phyloP scores from a whole-genome alignment of 2,329 filamentous ascomycete genomes.

The Aspergillus sp. region DNA sequence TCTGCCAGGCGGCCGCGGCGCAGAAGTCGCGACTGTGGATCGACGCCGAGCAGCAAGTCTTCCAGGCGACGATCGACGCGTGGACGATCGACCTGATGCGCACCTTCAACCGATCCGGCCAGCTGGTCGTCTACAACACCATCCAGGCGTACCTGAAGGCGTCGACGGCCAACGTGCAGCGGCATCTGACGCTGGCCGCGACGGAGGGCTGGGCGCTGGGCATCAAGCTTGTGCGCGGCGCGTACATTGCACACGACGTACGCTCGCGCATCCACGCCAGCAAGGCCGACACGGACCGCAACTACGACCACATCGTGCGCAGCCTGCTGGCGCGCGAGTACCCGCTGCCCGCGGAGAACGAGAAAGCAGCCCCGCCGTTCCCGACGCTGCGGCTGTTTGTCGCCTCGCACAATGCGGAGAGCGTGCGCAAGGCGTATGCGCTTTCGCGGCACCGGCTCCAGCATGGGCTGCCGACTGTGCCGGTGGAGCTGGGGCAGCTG shows the following conservation, averaged over 20 bases:
- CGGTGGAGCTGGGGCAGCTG: conserved; percentile 67
- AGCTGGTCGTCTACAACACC: conserved; percentile 42
- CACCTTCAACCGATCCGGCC: conserved; percentile 37
- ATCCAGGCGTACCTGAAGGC: conserved; percentile 49
- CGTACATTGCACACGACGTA: conserved; percentile 45
- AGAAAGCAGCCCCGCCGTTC: conserved; percentile 8
- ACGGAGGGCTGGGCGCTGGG: conserved; percentile 42
- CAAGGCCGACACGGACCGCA: conserved; percentile 38
- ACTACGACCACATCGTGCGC: conserved; percentile 52
- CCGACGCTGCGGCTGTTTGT: conserved; percentile 47
- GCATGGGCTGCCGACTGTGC: conserved; percentile 35
- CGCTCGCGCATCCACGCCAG: conserved; percentile 37
- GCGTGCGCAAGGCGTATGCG: conserved; percentile 46
- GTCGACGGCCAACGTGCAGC: conserved; percentile 35
- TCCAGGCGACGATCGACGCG: conserved; percentile 45
- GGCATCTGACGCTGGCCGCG: conserved; percentile 38
- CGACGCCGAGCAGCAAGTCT: conserved; percentile 48
- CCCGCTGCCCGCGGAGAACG: conserved; percentile 22
- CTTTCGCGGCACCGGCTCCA: conserved; percentile 37
- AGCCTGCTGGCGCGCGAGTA: conserved; percentile 46
- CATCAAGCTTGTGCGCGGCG: conserved; percentile 48
- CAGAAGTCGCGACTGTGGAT: conserved; percentile 44
- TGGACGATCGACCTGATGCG: conserved; percentile 50
- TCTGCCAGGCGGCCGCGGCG: conserved; percentile 34
- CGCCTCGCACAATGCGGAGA: conserved; percentile 54